Base-by-base conservation (phyloP, 2,329 filamentous ascomycete species). In the Penicillium concentricum region DNA sequence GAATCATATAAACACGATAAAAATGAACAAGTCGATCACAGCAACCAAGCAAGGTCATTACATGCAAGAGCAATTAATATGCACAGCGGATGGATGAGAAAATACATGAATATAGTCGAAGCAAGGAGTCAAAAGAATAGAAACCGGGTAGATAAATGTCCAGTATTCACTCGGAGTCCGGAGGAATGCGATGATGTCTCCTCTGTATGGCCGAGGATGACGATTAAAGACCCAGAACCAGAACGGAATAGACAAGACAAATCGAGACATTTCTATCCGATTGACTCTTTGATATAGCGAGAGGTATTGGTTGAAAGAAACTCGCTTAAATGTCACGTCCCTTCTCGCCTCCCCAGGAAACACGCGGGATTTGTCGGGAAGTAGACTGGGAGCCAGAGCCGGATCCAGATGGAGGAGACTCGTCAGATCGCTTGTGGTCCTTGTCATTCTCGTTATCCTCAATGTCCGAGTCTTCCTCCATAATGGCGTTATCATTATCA, bases 261-360 rank as follows among this genome's bases (percentile, higher is more conserved):
- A 22, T 4, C 15, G 9, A 34, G 37, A 32, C 2, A 8, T 13
- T 13, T 20, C 18, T 46, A 34, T 24, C 15, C 28, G 9, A n/a
- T 41, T 22, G 9, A 32, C 22, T 20, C 4, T 1, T 16, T 50
- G n/a, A 22, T 3, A 42, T 32, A 30, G 15, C n/a, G 12, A 44
- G 28, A 20, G 7, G 5, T 7, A 2, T 32, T 22, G 13, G 15
- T 20, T 24, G 7, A 30, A 30, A 22, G 3, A 15, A 12, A 4
- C 22, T 39, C 18, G 34, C 26, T 53, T 26, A 63, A 28, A 41
- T 24, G 13, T 62, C 70, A 49, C 71, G 64, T 5, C 74, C 73
- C 32, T 67, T 75, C 58, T 77, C 74, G 10, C 74, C 75, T 35
- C 75, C 75, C 75, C 75, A 78, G 16, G 75, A 76, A 37, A 78